Conservation (phyloP, 192 early-diverging fungal species). For the Entomortierella chlamydospora region DNA sequence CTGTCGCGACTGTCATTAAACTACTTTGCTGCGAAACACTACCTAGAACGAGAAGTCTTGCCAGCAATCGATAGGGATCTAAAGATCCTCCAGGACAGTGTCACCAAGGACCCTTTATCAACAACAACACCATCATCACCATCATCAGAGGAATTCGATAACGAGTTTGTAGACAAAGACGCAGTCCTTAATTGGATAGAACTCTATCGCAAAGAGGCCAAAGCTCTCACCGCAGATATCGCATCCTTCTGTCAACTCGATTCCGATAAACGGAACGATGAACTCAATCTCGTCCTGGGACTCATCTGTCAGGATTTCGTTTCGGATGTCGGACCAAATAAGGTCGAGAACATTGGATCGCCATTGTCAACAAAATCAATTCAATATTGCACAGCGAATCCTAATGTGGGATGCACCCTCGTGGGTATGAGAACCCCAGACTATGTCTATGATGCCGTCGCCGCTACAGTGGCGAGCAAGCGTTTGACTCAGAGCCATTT, state of each 20-base stretch:
- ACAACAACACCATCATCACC: neutral
- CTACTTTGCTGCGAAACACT: slow-evolving; percentile 72
- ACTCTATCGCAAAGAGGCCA: slow-evolving; percentile 52
- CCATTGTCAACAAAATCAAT: slow-evolving; percentile 66
- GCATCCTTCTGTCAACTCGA: slow-evolving; percentile 62
- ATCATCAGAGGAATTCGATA: neutral
- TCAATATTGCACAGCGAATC: slow-evolving; percentile 58
- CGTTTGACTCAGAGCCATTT: slow-evolving; percentile 46
- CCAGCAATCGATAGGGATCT: slow-evolving; percentile 67
- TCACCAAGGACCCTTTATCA: no score
- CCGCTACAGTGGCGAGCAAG: slow-evolving; percentile 46
- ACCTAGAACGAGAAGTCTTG: slow-evolving; percentile 65
- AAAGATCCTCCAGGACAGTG: slow-evolving; percentile 46
- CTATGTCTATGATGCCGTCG: slow-evolving; percentile 70
- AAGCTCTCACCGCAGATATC: slow-evolving; percentile 45
- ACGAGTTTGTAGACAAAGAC: slow-evolving; percentile 32
- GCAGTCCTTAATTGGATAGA: slow-evolving; percentile 59
- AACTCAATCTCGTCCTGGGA: slow-evolving; percentile 62
- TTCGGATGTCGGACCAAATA: slow-evolving; percentile 27
- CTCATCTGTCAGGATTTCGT: slow-evolving; percentile 55
- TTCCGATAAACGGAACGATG: slow-evolving; percentile 63
- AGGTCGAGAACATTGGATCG: slow-evolving; percentile 51
- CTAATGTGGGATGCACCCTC: slow-evolving; percentile 64
- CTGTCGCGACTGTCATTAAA: slow-evolving; percentile 67
- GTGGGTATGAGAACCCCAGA: slow-evolving; percentile 70